These are phyloP conservation scores for Magnusiomyces sp. DNA, from an alignment of 1,139 yeast species.

Conservation along the genomic window DNA sequence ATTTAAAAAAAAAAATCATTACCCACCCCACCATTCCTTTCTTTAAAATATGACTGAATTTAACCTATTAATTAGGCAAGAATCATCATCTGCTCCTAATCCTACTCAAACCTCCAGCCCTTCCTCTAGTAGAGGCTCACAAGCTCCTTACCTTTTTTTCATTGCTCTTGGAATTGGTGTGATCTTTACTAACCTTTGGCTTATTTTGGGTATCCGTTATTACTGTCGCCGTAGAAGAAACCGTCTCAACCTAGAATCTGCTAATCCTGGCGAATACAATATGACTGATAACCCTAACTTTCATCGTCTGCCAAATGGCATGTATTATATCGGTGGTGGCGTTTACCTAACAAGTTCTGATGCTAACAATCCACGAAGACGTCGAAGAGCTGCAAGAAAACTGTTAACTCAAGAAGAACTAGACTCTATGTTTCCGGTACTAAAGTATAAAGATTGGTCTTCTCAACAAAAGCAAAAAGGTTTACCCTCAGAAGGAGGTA, in stretches of 20 bases:
- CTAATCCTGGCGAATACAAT: not conserved
- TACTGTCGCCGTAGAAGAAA: slow-evolving; percentile 27
- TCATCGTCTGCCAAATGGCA: not conserved
- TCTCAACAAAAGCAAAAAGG: slow-evolving; percentile 20
- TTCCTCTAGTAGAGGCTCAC: slow-evolving; percentile 4
- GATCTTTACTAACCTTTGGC: slow-evolving; percentile 33
- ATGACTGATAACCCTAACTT: not conserved
- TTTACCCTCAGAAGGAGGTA: slow-evolving; percentile 21
- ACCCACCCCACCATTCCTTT: not conserved
- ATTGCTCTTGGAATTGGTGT: slow-evolving; percentile 35
- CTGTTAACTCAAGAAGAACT: slow-evolving; percentile 50
- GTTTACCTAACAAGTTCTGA: not conserved
- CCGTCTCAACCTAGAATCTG: not conserved
- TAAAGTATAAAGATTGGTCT: slow-evolving; percentile 40
- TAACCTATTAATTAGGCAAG: not conserved
- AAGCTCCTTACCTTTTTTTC: slow-evolving; percentile 30
- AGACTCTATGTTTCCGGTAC: slow-evolving; percentile 55
- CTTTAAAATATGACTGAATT: not conserved
- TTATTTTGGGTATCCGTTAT: slow-evolving; percentile 31
- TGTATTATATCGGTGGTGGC: not conserved
- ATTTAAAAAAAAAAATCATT: not conserved
- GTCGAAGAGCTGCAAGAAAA: slow-evolving; percentile 16
- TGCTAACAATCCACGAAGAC: not conserved
- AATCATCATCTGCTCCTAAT: not conserved
- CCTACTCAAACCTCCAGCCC: not conserved